Percentiles rank a stretch among this genome's conserved stretches.
Evolutionary conservation across 1,284 basidiomycete genomes (phyloP).

Genomic region (Fomitopsis betulina): DNA sequence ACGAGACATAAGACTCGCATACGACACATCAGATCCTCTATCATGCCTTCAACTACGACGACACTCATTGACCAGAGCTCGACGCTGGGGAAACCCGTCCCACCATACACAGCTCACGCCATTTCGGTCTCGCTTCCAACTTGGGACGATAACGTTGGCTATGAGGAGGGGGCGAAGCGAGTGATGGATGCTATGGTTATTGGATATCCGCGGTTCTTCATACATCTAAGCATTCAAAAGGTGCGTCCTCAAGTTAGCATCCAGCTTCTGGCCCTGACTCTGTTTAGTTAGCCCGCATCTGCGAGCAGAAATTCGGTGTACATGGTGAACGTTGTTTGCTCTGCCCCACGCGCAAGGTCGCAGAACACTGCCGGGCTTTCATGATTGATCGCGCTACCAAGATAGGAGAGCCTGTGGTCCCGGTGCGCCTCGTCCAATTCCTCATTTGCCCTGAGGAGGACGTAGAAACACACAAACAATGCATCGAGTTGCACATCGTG

Average conservation of each 20-base stretch:
- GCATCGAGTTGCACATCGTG: constrained; percentile 73
- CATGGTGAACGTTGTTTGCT: constrained; percentile 74
- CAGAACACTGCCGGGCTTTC: constrained; percentile 75
- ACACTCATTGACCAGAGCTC: constrained; percentile 12
- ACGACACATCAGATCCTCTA: not conserved
- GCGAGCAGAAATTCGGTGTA: constrained; percentile 73
- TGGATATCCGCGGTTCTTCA: constrained; percentile 98
- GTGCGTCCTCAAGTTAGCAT: constrained; percentile 39
- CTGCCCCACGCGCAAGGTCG: constrained; percentile 69
- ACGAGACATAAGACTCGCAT: not conserved
- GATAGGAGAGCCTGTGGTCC: constrained; percentile 33
- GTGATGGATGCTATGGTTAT: constrained; percentile 82
- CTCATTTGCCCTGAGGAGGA: constrained; percentile 61
- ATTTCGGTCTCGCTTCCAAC: constrained; percentile 96
- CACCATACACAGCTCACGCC: constrained; percentile 78
- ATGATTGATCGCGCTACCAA: constrained; percentile 51
- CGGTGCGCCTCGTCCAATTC: constrained; percentile 71
- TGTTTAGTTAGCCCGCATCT: constrained; percentile 69
- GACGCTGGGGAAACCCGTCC: constrained; percentile 52
- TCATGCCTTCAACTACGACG: constrained; percentile 12
- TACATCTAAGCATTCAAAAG: constrained; percentile 85
- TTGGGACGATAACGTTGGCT: constrained; percentile 92
- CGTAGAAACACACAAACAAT: constrained; percentile 20
- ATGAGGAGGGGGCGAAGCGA: constrained; percentile 89
- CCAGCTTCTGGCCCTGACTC: not conserved